Evolutionary conservation across 441 rosid species (phyloP), one percentile per base, ranked within the genome.

Genomic region (Arabidopsis hybrid): DNA sequence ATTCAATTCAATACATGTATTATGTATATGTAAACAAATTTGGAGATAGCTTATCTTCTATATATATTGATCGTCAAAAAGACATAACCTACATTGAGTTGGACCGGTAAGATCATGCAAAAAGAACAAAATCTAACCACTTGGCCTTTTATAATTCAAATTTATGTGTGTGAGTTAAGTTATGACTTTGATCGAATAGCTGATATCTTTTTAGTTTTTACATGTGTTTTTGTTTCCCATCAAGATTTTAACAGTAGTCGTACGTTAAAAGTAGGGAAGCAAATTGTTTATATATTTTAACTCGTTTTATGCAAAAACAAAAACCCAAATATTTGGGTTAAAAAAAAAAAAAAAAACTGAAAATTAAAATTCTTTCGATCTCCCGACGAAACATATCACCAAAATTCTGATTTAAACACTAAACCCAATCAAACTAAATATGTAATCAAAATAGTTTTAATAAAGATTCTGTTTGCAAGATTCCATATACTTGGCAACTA

Each of bases 111-210:
- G 72, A 73, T 73, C 45, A 58, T 39, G 29, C 72, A 31, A 58
- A 65, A 65, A 47, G 52, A 73, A 73, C 77, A 65, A 49, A 47
- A 65, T 65, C 67, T 58, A 58, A 58, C 67, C 45, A 73, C 72
- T 65, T 65, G 67, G 26, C 60, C 43, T 65, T 65, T 46, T 56
- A 55, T 31, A 43, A 73, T 45, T 55, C 45, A 17, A 6, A 12
- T 29, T 8, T 45, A 8, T 63, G 42, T 35, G 45, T 51, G 18
- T 49, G 16, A 38, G 47, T 51, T 21, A n/a, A 50, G 6, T 64
- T 65, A 32, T 47, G 58, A 1, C 57, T 34, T 55, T 45, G 16
- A 43, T 43, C 13, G 60, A 64, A 35, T 45, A 60, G 12, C 47
- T 52, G 18, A 11, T 13, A 34, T n/a, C 11, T 63, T 26, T 3